Evolutionary conservation across 2,329 filamentous ascomycete species (phyloP), one percentile per base, ranked within the genome.

Genomic region (Venturia effusa): DNA sequence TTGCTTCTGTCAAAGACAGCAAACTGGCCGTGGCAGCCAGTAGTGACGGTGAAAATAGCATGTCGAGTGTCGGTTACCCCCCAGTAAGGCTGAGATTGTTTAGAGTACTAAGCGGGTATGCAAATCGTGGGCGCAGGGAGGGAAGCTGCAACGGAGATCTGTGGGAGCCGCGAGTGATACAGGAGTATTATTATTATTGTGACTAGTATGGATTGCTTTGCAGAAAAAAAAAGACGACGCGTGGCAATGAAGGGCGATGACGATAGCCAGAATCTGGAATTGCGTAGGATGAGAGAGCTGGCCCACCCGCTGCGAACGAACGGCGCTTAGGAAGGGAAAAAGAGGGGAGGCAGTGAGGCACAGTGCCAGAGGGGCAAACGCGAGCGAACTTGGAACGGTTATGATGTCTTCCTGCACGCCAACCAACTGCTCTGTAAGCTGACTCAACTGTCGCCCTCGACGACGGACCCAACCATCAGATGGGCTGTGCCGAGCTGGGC

Each of bases 1-100:
- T 55, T 19, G 61, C 61, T 32, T 63, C 61, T 8, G 61, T 39
- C 11, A 39, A 40, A 34, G 61, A 63, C 19, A 63, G 48, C 48
- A 63, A 27, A 57, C 48, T 63, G 51, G 45, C 48, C 8, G 30
- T 24, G 34, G 55, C 37, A 39, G 61, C 61, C 61, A 63, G 51
- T 48, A 63, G 51, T 41, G 61, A 40, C 15, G 61, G 34, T 24
- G 48, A n/a, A 41, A 55, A 63, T 15, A 24, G 45, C 61, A 63
- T 63, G 19, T 39, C 51, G 45, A 40, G 27, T 22, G 10, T 34
- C 11, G 15, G n/a, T n/a, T n/a, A n/a, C n/a, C n/a, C n/a, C n/a
- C n/a, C n/a, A n/a, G 15, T 10, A 22, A 57, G 51, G 51, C 51
- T 57, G 30, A 57, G 51, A 34, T n/a, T 57, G 27, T n/a, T n/a